A percentile compares a stretch with the other conserved stretches of the same genome.
These are phyloP conservation scores for Plantago ovata DNA, from an alignment of 257 asterid species.

Conservation along the genomic window DNA sequence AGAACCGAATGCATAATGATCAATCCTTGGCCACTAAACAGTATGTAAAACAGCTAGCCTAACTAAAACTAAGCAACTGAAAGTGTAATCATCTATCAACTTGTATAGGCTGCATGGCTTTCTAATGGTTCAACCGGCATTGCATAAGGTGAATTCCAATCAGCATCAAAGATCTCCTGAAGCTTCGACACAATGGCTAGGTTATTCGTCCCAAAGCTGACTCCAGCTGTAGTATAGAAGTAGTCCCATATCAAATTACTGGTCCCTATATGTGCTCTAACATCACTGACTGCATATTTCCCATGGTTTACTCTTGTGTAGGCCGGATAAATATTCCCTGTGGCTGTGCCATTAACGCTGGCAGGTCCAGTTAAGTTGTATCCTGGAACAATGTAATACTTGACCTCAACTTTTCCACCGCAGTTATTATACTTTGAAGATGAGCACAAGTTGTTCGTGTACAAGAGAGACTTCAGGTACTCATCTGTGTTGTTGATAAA, in stretches of 20 bases:
- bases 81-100: constrained; percentile 18
- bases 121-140: constrained; percentile 46
- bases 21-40: too few species aligned
- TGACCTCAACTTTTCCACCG: constrained; percentile 70
- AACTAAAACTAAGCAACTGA: too few species aligned
- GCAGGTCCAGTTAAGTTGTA: constrained; percentile 79
- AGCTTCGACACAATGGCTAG: constrained; percentile 62
- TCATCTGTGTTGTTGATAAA: constrained; percentile 56
- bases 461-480: constrained; percentile 69
- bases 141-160: constrained; percentile 80
- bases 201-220: constrained; percentile 74
- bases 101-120: constrained; percentile 40
- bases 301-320: constrained; percentile 82
- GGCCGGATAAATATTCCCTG: constrained; percentile 61
- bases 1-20: too few species aligned
- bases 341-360: constrained; percentile 35
- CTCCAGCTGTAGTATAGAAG: constrained; percentile 70
- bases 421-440: constrained; percentile 64
- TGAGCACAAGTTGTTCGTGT: constrained; percentile 62
- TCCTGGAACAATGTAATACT: constrained; percentile 73
- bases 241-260: constrained; percentile 88
- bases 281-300: constrained; percentile 75
- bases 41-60: too few species aligned
- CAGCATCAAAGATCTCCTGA: constrained; percentile 75
- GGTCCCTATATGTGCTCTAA: constrained; percentile 76